Evolutionary conservation across 352 stramenopile species (phyloP).

Genomic region (Pythium vanterpoolii): DNA sequence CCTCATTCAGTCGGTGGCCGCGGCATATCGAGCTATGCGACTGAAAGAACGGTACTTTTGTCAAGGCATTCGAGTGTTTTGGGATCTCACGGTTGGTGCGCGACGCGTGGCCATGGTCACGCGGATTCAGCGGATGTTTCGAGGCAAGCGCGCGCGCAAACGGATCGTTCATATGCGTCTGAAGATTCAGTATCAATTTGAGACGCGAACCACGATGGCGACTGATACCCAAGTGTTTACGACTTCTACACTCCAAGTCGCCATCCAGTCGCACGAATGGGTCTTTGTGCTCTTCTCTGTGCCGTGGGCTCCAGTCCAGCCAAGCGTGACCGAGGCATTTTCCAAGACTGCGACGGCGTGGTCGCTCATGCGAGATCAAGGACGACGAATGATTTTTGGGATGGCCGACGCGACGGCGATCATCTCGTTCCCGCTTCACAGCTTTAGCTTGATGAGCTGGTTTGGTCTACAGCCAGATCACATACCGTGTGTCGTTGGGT

Average conservation of each 20-base stretch:
- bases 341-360: constrained; percentile 35
- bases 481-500: constrained; percentile 34
- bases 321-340: constrained; percentile 13
- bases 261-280: constrained; percentile 25
- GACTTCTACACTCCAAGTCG: constrained; percentile 10
- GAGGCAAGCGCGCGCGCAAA: constrained; percentile 26
- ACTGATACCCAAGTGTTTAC: constrained; percentile 22
- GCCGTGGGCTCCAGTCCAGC: constrained; percentile 28
- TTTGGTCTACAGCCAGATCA: constrained; percentile 18
- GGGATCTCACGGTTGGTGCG: constrained; percentile 29
- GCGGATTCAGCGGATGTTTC: constrained; percentile 31
- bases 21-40: constrained; percentile 9
- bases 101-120: constrained; percentile 28
- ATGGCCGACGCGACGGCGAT: constrained; percentile 22
- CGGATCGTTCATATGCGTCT: constrained; percentile 33
- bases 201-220: constrained; percentile 15
- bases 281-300: constrained; percentile 34
- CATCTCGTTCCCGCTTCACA: neutral
- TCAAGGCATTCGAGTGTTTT: constrained; percentile 29
- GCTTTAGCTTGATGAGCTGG: constrained; percentile 36
- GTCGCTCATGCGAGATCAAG: constrained; percentile 26
- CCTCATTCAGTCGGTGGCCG: constrained; percentile 21
- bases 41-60: constrained; percentile 28
- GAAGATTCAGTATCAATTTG: constrained; percentile 35
- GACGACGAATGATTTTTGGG: constrained; percentile 27